Conservation (phyloP, 176 grass and related monocot species). For the Juncus effusus region DNA sequence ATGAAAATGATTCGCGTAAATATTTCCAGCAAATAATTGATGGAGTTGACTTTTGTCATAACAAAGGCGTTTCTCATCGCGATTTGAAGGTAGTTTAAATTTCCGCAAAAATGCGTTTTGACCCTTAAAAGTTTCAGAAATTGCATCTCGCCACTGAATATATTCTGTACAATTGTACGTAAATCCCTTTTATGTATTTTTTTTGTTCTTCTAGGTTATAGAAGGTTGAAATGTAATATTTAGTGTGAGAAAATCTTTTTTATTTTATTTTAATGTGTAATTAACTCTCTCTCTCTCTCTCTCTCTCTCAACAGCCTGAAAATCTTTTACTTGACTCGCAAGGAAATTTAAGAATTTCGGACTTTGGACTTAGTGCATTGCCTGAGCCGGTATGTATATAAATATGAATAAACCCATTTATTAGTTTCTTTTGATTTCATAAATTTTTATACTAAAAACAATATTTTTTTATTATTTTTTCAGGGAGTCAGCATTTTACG, state of each 20-base stretch:
- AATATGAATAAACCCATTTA: constrained; percentile 13
- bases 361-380: constrained; percentile 93
- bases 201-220: background rate
- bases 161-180: too few relatives aligned
- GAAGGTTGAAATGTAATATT: too few relatives aligned
- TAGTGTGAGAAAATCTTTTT: background rate
- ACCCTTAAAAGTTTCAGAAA: too few relatives aligned
- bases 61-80: constrained; percentile 89
- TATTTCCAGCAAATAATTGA: constrained; percentile 99
- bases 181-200: too few relatives aligned
- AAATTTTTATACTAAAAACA: background rate
- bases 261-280: constrained; percentile 15
- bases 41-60: constrained; percentile 87
- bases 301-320: constrained; percentile 66
- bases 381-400: constrained; percentile 59
- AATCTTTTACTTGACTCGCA: constrained; percentile 96
- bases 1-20: constrained; percentile 75
- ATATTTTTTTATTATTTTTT: constrained; percentile 32
- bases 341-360: constrained; percentile 98
- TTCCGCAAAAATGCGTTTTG: background rate
- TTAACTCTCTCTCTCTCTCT: constrained; percentile 25
- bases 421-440: background rate
- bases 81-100: constrained; percentile 70
- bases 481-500: constrained; percentile 63
- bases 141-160: too few relatives aligned